A percentile compares a stretch with the other conserved stretches of the same genome.
These are phyloP conservation scores for Candida tallmaniae DNA, from an alignment of 805 yeast species.

Conservation along the genomic window DNA sequence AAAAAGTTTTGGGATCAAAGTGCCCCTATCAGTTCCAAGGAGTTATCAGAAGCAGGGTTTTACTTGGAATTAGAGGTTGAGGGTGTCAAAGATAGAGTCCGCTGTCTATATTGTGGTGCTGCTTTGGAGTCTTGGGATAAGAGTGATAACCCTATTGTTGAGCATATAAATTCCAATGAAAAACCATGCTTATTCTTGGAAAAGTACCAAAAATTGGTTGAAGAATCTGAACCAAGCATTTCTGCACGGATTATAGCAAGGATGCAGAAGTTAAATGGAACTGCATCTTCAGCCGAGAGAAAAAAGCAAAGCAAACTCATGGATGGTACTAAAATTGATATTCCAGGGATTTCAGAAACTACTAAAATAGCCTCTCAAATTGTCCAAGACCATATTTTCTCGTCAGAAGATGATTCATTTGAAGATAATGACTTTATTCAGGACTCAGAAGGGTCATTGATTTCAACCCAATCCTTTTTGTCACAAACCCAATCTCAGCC, in stretches of 20 bases:
- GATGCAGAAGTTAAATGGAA: not conserved
- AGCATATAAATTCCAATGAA: constrained; percentile 34
- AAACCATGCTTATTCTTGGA: not conserved
- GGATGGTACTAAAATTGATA: not conserved
- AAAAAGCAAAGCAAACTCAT: not conserved
- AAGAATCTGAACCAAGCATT: not conserved
- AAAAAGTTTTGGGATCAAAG: constrained; percentile 38
- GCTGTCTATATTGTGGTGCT: constrained; percentile 24
- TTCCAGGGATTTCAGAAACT: not conserved
- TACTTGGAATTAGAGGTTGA: constrained; percentile 27
- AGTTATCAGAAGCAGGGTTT: constrained; percentile 44
- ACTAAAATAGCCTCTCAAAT: not conserved
- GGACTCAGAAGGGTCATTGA: not conserved
- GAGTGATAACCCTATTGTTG: constrained; percentile 57
- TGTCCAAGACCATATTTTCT: not conserved
- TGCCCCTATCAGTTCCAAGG: constrained; percentile 33
- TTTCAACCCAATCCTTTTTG: not conserved
- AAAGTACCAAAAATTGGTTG: not conserved
- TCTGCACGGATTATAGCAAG: no score
- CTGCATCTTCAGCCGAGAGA: not conserved
- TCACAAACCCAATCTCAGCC: constrained; percentile 1
- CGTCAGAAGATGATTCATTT: constrained; percentile 3
- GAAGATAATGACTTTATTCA: not conserved
- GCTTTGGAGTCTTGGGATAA: constrained; percentile 49
- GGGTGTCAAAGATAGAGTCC: constrained; percentile 29